A percentile compares a stretch with the other conserved stretches of the same genome.
These are phyloP conservation scores for Cyberlindnera japonica DNA, from an alignment of 805 yeast species.

Conservation along the genomic window DNA sequence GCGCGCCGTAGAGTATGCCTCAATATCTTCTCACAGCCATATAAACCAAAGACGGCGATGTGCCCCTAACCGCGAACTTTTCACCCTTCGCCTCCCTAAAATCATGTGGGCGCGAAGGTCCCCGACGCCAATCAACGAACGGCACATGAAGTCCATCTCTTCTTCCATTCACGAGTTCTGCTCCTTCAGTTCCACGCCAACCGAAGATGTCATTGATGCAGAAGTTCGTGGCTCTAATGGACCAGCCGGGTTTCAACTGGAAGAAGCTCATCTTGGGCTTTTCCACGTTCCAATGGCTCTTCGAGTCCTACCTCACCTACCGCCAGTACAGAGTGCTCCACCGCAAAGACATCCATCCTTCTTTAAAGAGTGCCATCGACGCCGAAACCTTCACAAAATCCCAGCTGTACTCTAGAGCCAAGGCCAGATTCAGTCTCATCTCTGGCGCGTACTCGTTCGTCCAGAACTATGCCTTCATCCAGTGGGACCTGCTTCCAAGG, in stretches of 20 bases:
- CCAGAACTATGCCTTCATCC: slow-evolving; percentile 55
- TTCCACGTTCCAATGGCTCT: slow-evolving; percentile 67
- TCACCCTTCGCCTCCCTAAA: too few species aligned
- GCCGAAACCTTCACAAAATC: slow-evolving; percentile 72
- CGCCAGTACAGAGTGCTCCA: slow-evolving; percentile 74
- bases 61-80: too few species aligned
- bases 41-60: too few species aligned
- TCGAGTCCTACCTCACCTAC: slow-evolving; percentile 67
- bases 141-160: not conserved
- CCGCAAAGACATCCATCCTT: slow-evolving; percentile 57
- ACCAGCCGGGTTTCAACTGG: slow-evolving; percentile 75
- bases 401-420: slow-evolving; percentile 75
- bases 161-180: not conserved
- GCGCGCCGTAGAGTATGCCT: too few species aligned
- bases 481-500: slow-evolving; percentile 60
- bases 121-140: too few species aligned
- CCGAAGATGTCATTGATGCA: slow-evolving; percentile 29
- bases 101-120: too few species aligned
- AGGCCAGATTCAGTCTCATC: slow-evolving; percentile 64
- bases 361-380: slow-evolving; percentile 65
- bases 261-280: slow-evolving; percentile 69
- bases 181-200: not conserved
- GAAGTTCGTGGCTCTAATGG: slow-evolving; percentile 48
- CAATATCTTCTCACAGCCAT: too few species aligned
- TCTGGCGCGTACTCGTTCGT: slow-evolving; percentile 47